Conservation (phyloP, 768 basidiomycete species). For the Dioszegia hungarica region DNA sequence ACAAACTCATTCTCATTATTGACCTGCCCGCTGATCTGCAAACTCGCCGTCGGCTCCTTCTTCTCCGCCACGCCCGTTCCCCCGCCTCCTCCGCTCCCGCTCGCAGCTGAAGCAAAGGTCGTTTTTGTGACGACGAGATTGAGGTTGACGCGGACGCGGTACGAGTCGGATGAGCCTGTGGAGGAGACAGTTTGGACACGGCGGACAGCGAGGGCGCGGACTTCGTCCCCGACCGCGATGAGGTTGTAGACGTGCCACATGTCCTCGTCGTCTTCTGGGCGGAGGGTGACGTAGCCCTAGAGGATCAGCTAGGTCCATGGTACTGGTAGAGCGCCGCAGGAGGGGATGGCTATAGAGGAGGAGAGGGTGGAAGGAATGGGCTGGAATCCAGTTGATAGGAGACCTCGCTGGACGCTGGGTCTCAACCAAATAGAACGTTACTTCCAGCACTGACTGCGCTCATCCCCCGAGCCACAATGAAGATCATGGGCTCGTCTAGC, state of each 20-base stretch:
- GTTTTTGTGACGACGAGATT: conserved; percentile 69
- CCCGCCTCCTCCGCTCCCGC: conserved; percentile 44
- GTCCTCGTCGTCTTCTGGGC: conserved; percentile 97
- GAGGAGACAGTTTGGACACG: conserved; percentile 83
- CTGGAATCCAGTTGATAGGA: too few relatives aligned
- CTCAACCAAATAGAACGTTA: too few relatives aligned
- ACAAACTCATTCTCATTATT: conserved; percentile 81
- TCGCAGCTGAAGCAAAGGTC: conserved; percentile 68
- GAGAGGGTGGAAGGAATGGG: too few relatives aligned
- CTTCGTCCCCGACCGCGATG: conserved; percentile 76
- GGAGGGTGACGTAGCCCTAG: conserved; percentile 87
- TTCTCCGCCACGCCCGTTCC: conserved; percentile 37
- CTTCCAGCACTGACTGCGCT: too few relatives aligned
- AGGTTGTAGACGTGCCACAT: conserved; percentile 99
- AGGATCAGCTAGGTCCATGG: neutral
- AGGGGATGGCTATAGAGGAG: too few relatives aligned
- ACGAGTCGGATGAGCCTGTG: conserved; percentile 91
- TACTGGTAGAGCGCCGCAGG: too few relatives aligned
- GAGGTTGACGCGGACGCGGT: conserved; percentile 75
- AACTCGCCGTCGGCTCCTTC: conserved; percentile 50
- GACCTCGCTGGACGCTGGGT: too few relatives aligned
- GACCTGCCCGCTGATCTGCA: conserved; percentile 84
- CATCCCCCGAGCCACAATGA: too few relatives aligned
- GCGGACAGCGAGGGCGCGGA: conserved; percentile 81
- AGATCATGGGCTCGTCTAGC: too few relatives aligned